phyloP scores from a whole-genome alignment of 352 stramenopile species.

The Globisporangium nagaii region DNA sequence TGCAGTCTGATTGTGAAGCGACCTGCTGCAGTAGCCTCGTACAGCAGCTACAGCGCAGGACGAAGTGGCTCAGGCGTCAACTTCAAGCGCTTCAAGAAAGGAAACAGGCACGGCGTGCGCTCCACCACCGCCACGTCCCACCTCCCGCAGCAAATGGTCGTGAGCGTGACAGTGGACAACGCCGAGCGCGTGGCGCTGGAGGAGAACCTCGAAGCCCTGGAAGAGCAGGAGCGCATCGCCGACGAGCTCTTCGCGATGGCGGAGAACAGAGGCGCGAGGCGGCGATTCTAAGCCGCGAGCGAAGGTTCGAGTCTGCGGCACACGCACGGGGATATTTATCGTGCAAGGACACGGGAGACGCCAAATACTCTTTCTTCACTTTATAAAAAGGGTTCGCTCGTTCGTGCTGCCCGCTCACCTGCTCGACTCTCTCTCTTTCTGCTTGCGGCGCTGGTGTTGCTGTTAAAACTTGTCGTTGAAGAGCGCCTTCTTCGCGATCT shows the following conservation, averaged over 20 bases:
- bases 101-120: conserved; percentile 37
- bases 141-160: conserved; percentile 47
- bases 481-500: conserved; percentile 78
- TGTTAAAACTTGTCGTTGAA: conserved; percentile 81
- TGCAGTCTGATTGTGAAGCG: conserved; percentile 54
- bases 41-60: neutral
- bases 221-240: conserved; percentile 80
- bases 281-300: conserved; percentile 41
- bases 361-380: conserved; percentile 3
- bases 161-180: conserved; percentile 62
- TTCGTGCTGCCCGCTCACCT: neutral
- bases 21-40: neutral
- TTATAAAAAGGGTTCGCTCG: neutral
- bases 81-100: conserved; percentile 85
- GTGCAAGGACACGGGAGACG: neutral
- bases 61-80: conserved; percentile 26
- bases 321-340: conserved; percentile 9
- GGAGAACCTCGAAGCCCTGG: conserved; percentile 56
- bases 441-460: no score
- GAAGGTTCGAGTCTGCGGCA: no score
- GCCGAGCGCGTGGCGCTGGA: conserved; percentile 45
- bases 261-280: conserved; percentile 47
- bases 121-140: conserved; percentile 33
- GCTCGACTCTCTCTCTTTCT: conserved; percentile 1
- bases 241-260: conserved; percentile 81